Evolutionary conservation across 306 rosid species (phyloP), one percentile per base, ranked within the genome.

Genomic region (Acmispon strigosus): DNA sequence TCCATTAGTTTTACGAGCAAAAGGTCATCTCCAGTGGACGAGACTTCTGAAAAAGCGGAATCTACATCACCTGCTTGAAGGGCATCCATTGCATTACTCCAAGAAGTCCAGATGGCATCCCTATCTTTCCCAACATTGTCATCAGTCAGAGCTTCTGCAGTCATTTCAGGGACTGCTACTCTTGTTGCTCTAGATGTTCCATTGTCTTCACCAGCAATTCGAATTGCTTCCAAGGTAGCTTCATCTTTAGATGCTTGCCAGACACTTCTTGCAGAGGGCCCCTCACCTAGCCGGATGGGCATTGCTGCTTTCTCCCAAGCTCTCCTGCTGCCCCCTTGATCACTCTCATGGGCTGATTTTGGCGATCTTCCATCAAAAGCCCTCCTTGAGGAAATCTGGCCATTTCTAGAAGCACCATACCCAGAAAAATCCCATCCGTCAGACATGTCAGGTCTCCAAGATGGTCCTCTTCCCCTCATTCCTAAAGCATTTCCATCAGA

Each of bases 191-290:
- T 82, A 73, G 98, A 84, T 50, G 89, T 76, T 72, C 88, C 97
- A 51, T 82, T 85, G 82, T 94, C 98, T 47, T 94, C 98, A 18
- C 98, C 98, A 45, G 95, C 97, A 41, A 90, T 92, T 44, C 97
- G 83, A 79, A 94, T 94, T 59, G 98, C 98, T 86, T 89, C 96
- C 78, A 94, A 79, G 56, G 98, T 91, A 62, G 98, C 98, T 87
- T 94, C 98, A 56, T 94, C 98, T 80, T 94, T 94, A 5, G 97
- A 94, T 56, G 98, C 97, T 82, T 87, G 98, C 98, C 98, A 94
- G 36, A 94, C 98, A 63, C 98, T 90, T 83, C 98, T 89, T 43
- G 98, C 98, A 4, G 98, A 94, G 81, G 98, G 98, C 29, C 98
- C 98, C 86, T 94, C 97, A 24, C 97, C 98, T 50, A 85, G 84